Conservation (phyloP, 495 filamentous ascomycete genomes). For the Podospora appendiculata region DNA sequence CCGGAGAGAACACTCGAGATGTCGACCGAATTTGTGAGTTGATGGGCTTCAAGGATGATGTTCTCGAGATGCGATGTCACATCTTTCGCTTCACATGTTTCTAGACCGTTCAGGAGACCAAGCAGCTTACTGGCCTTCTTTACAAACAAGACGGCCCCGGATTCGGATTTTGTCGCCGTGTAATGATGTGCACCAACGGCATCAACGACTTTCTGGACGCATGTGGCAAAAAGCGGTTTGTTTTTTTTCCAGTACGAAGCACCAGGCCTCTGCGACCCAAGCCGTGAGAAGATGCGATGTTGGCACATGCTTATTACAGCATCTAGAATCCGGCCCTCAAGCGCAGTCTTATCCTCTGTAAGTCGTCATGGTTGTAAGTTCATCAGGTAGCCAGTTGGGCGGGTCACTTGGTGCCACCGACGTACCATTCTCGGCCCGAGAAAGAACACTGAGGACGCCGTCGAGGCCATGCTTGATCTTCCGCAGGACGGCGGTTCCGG, state of each 20-base stretch:
- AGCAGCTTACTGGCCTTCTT: too few species aligned
- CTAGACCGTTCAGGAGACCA: neutral
- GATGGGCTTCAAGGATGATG: conserved; percentile 1
- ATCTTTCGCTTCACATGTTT: neutral
- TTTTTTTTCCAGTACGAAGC: neutral
- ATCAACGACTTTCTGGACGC: neutral
- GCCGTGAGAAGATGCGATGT: neutral
- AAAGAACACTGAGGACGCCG: conserved; percentile 19
- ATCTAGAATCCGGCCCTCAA: conserved; percentile 11
- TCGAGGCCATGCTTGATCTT: conserved; percentile 23
- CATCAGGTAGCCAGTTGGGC: neutral
- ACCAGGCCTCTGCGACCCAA: neutral
- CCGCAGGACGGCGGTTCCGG: conserved; percentile 10
- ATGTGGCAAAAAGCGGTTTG: conserved; percentile 1
- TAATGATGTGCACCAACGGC: neutral
- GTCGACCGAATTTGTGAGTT: neutral
- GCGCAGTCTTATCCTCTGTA: neutral
- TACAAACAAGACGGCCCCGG: too few species aligned
- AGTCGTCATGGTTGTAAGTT: neutral
- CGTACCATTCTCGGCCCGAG: conserved; percentile 7
- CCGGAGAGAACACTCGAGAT: conserved; percentile 6
- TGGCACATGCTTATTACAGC: neutral
- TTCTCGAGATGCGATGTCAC: neutral
- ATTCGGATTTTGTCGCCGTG: neutral
- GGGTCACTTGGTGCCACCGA: neutral